phyloP scores from a whole-genome alignment of 2,329 filamentous ascomycete genomes.

The Ilyonectria robusta region DNA sequence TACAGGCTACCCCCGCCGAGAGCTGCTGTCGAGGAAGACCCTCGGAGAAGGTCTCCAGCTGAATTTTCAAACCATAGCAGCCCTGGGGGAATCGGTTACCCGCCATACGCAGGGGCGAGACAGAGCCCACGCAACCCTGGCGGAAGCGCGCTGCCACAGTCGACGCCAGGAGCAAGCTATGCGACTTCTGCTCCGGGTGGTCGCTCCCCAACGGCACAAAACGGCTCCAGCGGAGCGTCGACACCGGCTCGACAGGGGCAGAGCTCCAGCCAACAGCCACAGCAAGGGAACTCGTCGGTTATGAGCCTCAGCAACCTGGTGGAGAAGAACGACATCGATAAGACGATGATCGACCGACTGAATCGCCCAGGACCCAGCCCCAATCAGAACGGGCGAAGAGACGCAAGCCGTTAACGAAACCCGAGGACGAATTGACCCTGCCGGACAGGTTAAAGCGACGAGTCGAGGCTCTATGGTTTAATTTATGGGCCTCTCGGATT shows the following conservation, averaged over 20 bases:
- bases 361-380: constrained; percentile 53
- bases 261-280: constrained; percentile 35
- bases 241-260: constrained; percentile 51
- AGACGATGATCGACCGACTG: constrained; percentile 67
- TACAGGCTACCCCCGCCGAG: constrained; percentile 63
- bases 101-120: constrained; percentile 53
- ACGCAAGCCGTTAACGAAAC: constrained; percentile 38
- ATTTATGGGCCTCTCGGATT: constrained; percentile 27
- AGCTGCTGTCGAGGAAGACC: constrained; percentile 62
- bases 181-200: constrained; percentile 48
- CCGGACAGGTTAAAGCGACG: constrained; percentile 46
- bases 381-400: constrained; percentile 35
- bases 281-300: constrained; percentile 55
- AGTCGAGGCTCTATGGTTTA: constrained; percentile 30
- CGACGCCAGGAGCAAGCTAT: constrained; percentile 44
- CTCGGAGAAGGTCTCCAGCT: constrained; percentile 65
- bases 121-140: constrained; percentile 58
- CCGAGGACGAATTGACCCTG: constrained; percentile 41
- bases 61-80: constrained; percentile 65
- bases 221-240: constrained; percentile 55
- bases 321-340: constrained; percentile 68
- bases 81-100: constrained; percentile 59
- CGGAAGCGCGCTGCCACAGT: constrained; percentile 50
- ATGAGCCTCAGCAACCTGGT: constrained; percentile 69
- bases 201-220: constrained; percentile 56